Percentiles rank a stretch among this genome's conserved stretches.
Conservation (phyloP, 257 asterid genomes). For the Cordia subcordata region DNA sequence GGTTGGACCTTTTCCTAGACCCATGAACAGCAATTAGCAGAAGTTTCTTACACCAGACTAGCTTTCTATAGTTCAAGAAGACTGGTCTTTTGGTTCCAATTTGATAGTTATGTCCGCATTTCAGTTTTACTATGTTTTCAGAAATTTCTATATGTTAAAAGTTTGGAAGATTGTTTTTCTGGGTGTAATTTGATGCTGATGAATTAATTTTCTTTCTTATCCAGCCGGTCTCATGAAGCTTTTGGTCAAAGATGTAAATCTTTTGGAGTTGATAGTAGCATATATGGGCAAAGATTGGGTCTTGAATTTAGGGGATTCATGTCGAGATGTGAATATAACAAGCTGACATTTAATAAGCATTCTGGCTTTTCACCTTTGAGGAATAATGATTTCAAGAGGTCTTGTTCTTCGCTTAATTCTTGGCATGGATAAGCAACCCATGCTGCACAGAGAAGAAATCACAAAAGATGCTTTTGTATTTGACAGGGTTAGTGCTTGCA, state of each 20-base stretch:
- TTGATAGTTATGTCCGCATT: too few species aligned
- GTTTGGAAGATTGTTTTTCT: too few species aligned
- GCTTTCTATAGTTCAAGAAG: too few species aligned
- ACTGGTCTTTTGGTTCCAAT: too few species aligned
- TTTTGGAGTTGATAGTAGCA: slow-evolving; percentile 18
- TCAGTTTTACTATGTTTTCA: too few species aligned
- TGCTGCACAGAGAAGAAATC: slow-evolving; percentile 38
- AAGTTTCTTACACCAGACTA: too few species aligned
- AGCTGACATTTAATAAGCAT: slow-evolving; percentile 9
- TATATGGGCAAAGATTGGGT: slow-evolving; percentile 23
- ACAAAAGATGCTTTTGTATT: background rate
- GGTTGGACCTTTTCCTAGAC: too few species aligned
- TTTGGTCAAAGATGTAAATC: slow-evolving; percentile 23
- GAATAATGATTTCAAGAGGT: slow-evolving; percentile 20
- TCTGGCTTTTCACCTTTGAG: slow-evolving; percentile 13
- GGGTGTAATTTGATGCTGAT: background rate
- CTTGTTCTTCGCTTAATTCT: slow-evolving; percentile 21
- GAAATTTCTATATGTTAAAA: too few species aligned
- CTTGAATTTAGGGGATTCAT: slow-evolving; percentile 24
- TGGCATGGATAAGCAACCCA: slow-evolving; percentile 48
- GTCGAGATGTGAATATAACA: slow-evolving; percentile 31
- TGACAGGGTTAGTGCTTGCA: background rate
- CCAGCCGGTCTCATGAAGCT: slow-evolving; percentile 12
- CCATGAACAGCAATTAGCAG: too few species aligned
- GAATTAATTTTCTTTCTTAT: background rate